Evolutionary conservation across 768 basidiomycete genomes (phyloP).

Genomic region (Termitomyces sp.): DNA sequence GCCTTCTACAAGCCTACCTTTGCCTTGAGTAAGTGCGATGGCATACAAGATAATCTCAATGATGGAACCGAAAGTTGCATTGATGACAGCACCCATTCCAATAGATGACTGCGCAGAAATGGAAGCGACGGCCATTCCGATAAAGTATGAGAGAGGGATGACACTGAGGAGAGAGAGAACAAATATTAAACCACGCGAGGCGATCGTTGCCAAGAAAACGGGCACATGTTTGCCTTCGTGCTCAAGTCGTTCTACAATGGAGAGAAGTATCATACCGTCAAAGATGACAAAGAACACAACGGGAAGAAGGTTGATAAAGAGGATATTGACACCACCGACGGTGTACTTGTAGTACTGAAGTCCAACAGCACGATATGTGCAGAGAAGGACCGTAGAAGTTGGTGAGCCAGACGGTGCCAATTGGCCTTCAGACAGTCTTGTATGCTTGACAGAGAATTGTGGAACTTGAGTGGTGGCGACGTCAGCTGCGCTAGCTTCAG

Average conservation of each 20-base stretch:
- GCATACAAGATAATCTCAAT: conserved; percentile 93
- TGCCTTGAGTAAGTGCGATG: conserved; percentile 85
- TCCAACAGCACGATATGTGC: conserved; percentile 89
- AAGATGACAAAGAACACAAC: conserved; percentile 96
- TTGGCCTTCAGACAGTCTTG: conserved; percentile 81
- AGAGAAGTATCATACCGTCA: conserved; percentile 80
- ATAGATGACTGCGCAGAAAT: conserved; percentile 99
- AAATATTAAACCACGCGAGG: conserved; percentile 78
- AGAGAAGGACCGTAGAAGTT: conserved; percentile 83
- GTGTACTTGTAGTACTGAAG: conserved; percentile 98
- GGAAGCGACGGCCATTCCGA: conserved; percentile 98
- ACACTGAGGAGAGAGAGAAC: conserved; percentile 80
- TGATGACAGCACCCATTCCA: conserved; percentile 99
- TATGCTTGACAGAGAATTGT: conserved; percentile 62
- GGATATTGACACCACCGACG: conserved; percentile 95
- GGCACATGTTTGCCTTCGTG: conserved; percentile 51
- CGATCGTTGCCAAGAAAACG: conserved; percentile 58
- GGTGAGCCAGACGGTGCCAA: conserved; percentile 80
- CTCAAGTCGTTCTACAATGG: conserved; percentile 57
- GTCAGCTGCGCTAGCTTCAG: conserved; percentile 17
- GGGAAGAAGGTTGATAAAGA: conserved; percentile 93
- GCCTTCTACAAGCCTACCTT: conserved; percentile 93
- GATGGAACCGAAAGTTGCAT: conserved; percentile 97
- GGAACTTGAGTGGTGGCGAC: conserved; percentile 23
- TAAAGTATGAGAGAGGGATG: conserved; percentile 97